Conservation (phyloP, 768 basidiomycete species). For the Dendrothele bispora region DNA sequence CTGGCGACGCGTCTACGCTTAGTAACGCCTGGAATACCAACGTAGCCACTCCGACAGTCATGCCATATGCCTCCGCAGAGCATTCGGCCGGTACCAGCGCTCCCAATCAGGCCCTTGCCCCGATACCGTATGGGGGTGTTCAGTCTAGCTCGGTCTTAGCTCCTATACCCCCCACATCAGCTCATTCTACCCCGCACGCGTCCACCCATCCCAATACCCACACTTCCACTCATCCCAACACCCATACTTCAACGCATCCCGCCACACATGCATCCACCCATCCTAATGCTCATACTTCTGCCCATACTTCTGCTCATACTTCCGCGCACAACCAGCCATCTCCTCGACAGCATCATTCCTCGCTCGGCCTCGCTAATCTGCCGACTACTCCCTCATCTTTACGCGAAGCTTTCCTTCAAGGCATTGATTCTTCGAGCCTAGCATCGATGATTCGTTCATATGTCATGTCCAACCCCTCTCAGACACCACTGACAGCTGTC, state of each 20-base stretch:
- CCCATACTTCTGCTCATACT: too few species aligned
- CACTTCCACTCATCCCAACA: too few species aligned
- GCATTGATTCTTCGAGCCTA: conserved; percentile 46
- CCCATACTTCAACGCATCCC: too few species aligned
- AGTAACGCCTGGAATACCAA: conserved; percentile 3
- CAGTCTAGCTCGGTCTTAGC: conserved; percentile 29
- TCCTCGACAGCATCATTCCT: conserved; percentile 6
- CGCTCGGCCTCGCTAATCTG: conserved; percentile 19
- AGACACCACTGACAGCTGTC: conserved; percentile 49
- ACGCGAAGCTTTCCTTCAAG: conserved; percentile 33
- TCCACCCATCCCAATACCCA: conserved; percentile 17
- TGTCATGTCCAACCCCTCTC: conserved; percentile 46
- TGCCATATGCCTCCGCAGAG: conserved; percentile 40
- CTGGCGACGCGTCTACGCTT: neutral
- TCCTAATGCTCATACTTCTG: conserved; percentile 26
- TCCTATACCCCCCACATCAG: conserved; percentile 16
- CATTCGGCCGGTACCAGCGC: conserved; percentile 36
- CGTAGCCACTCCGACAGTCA: conserved; percentile 31
- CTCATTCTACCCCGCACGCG: too few species aligned
- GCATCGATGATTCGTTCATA: conserved; percentile 56
- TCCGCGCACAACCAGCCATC: conserved; percentile 5
- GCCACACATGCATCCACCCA: conserved; percentile 1
- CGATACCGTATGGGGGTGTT: conserved; percentile 43
- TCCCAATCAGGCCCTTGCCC: conserved; percentile 28
- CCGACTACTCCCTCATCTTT: conserved; percentile 24